Evolutionary conservation across 2,329 filamentous ascomycete species (phyloP).

Genomic region (Phaeosphaeriaceae sp.): DNA sequence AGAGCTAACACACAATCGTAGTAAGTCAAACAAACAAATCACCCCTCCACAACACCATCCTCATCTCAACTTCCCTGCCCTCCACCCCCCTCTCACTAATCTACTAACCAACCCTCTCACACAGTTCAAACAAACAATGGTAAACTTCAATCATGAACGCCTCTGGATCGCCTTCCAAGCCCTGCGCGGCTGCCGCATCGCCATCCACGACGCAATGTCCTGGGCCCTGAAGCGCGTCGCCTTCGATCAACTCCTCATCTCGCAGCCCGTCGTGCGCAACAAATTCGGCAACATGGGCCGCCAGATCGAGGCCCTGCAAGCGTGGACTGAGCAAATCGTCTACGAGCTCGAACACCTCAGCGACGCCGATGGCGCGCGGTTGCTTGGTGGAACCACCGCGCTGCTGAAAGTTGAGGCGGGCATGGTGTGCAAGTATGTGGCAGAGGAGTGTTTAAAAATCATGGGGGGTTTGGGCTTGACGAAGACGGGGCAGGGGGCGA

Average conservation of each 20-base stretch:
- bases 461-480: conserved; percentile 37
- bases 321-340: conserved; percentile 40
- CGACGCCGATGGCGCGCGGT: conserved; percentile 25
- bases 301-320: conserved; percentile 35
- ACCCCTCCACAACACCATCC: background rate
- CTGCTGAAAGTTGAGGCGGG: conserved; percentile 34
- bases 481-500: conserved; percentile 34
- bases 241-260: conserved; percentile 41
- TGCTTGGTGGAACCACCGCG: conserved; percentile 33
- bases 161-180: conserved; percentile 42
- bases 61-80: background rate
- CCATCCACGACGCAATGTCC: conserved; percentile 36
- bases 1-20: background rate
- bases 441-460: conserved; percentile 36
- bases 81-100: background rate
- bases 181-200: conserved; percentile 34
- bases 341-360: conserved; percentile 31
- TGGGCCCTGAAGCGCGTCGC: conserved; percentile 41
- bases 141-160: conserved; percentile 46
- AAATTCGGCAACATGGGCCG: conserved; percentile 42
- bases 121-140: conserved; percentile 39
- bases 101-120: background rate
- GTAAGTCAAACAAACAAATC: no score
- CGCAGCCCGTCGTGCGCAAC: conserved; percentile 42
- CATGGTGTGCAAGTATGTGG: conserved; percentile 35